Percentiles rank a stretch among this genome's conserved stretches.
Conservation (phyloP, 2,329 filamentous ascomycete species). For the Xylariaceae sp. region DNA sequence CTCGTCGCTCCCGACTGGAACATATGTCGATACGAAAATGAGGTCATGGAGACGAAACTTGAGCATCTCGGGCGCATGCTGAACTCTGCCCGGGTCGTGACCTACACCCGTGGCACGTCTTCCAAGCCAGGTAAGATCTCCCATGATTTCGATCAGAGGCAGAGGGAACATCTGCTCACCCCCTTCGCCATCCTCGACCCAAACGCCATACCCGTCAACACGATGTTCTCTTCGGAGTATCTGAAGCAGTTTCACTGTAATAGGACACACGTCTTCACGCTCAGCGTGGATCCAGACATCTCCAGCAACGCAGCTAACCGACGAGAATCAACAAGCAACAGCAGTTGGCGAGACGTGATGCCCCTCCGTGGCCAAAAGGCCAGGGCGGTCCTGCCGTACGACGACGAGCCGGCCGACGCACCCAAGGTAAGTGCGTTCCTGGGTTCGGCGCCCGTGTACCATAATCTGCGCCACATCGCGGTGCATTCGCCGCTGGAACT, state of each 20-base stretch:
- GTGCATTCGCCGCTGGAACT: constrained; percentile 21
- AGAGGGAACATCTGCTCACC: constrained; percentile 20
- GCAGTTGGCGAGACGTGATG: background rate
- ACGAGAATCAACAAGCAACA: background rate
- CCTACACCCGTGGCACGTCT: constrained; percentile 15
- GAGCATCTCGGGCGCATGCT: background rate
- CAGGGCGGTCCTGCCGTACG: constrained; percentile 22
- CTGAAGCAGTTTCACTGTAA: constrained; percentile 11
- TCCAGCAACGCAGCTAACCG: background rate
- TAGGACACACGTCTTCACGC: constrained; percentile 21
- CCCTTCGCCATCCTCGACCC: constrained; percentile 14
- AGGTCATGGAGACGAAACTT: constrained; percentile 3
- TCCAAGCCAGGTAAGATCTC: constrained; percentile 12
- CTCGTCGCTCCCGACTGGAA: constrained; percentile 24
- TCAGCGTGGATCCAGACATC: constrained; percentile 5
- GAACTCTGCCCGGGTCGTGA: constrained; percentile 16
- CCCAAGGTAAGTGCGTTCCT: constrained; percentile 5
- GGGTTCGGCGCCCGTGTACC: constrained; percentile 8
- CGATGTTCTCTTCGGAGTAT: constrained; percentile 12
- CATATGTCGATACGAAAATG: constrained; percentile 11
- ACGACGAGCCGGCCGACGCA: constrained; percentile 14
- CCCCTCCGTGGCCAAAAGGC: constrained; percentile 16
- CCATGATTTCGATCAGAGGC: constrained; percentile 9
- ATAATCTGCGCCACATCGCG: constrained; percentile 19
- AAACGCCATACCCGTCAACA: constrained; percentile 9